These are phyloP conservation scores for Lathyrus sativus DNA, from an alignment of 306 rosid genomes.

Conservation along the genomic window DNA sequence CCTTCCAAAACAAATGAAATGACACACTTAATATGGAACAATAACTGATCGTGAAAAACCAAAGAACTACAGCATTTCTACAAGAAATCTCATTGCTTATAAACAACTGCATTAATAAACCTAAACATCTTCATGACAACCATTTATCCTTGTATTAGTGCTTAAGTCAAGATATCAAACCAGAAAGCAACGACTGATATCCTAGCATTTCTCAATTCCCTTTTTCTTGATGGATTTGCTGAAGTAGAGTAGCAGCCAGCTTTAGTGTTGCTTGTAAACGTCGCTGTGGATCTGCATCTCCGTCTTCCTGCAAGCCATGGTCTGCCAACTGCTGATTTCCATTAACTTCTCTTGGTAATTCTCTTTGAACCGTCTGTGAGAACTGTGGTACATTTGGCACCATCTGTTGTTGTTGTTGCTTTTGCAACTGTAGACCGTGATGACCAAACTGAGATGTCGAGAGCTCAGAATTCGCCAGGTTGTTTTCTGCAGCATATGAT, in stretches of 20 bases:
- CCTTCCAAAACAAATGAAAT: not conserved
- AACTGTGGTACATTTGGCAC: conserved; percentile 43
- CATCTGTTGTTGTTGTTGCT: conserved; percentile 60
- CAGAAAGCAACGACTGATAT: conserved; percentile 14
- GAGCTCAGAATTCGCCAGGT: conserved; percentile 49
- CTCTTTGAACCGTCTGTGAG: conserved; percentile 60
- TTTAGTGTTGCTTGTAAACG: conserved; percentile 92
- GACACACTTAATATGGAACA: not conserved
- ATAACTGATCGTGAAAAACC: not conserved
- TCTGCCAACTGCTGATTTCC: conserved; percentile 56
- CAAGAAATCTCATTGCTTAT: conserved; percentile 26
- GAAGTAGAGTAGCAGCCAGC: conserved; percentile 93
- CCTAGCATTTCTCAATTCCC: conserved; percentile 50
- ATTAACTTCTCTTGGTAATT: conserved; percentile 53
- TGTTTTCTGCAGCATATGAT: conserved; percentile 49
- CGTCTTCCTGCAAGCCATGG: conserved; percentile 48
- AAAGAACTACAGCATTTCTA: conserved; percentile 21
- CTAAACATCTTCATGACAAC: conserved; percentile 26
- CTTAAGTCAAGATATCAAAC: not conserved
- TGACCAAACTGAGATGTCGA: conserved; percentile 60
- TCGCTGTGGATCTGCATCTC: conserved; percentile 81
- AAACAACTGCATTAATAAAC: conserved; percentile 29
- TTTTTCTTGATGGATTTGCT: conserved; percentile 90
- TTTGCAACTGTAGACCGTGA: conserved; percentile 58
- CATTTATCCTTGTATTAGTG: conserved; percentile 2